These are phyloP conservation scores for Cucurbita moschata DNA, from an alignment of 306 rosid species.

Conservation along the genomic window DNA sequence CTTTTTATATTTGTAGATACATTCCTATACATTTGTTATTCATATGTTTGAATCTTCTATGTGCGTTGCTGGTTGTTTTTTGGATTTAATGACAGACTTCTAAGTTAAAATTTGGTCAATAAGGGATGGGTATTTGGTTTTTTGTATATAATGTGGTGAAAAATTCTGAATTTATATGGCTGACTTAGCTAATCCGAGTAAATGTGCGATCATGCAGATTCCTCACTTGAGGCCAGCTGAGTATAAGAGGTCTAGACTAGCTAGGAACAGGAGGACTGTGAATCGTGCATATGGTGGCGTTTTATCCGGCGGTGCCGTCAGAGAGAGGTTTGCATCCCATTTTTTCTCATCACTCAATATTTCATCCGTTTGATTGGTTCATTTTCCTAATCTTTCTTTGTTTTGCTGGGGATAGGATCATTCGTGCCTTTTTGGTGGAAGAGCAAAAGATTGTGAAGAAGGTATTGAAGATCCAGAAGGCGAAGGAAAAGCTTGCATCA, in stretches of 20 bases:
- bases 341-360: not conserved
- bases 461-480: constrained; percentile 12
- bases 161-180: not conserved
- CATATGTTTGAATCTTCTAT: too few species aligned
- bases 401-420: not conserved
- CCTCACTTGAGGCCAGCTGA: constrained; percentile 11
- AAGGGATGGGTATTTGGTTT: not conserved
- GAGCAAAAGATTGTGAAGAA: constrained; percentile 9
- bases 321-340: not conserved
- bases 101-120: not conserved
- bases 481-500: not conserved
- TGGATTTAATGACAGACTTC: not conserved
- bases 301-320: constrained; percentile 2
- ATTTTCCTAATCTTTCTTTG: not conserved
- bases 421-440: constrained; percentile 5
- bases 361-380: not conserved
- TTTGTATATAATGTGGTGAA: not conserved
- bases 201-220: not conserved
- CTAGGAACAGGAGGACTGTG: constrained; percentile 4
- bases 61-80: not conserved
- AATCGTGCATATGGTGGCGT: constrained; percentile 6
- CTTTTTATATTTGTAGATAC: not conserved
- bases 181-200: not conserved
- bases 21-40: not conserved
- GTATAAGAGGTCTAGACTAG: constrained; percentile 3